These are phyloP conservation scores for Claviceps arundinis DNA, from an alignment of 2,329 filamentous ascomycete species.

Conservation along the genomic window DNA sequence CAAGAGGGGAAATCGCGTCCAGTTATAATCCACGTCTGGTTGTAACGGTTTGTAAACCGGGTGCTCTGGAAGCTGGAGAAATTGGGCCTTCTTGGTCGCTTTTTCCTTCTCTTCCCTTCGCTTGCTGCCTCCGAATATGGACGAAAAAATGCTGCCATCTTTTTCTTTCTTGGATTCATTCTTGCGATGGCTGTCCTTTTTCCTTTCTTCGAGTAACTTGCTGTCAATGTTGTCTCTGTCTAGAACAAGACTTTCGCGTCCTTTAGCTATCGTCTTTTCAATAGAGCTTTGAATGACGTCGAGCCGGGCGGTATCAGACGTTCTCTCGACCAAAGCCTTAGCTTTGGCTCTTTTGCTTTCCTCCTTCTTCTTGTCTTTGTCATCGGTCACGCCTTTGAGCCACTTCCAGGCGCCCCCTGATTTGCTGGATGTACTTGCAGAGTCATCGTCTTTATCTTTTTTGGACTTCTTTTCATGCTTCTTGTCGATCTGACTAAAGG, in stretches of 20 bases:
- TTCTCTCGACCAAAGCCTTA: conserved; percentile 40
- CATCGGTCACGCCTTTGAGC: conserved; percentile 66
- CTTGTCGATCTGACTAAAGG: conserved; percentile 53
- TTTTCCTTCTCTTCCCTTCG: conserved; percentile 72
- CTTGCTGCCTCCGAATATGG: conserved; percentile 80
- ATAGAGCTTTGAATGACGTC: conserved; percentile 83
- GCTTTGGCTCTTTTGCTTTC: conserved; percentile 56
- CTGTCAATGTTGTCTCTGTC: conserved; percentile 62
- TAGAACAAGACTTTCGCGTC: conserved; percentile 71
- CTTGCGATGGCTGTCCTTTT: conserved; percentile 66
- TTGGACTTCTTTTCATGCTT: conserved; percentile 63
- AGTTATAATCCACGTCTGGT: conserved; percentile 88
- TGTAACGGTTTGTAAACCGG: conserved; percentile 56
- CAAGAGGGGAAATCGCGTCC: conserved; percentile 87
- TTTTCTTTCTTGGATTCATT: conserved; percentile 79
- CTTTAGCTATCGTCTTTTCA: conserved; percentile 50
- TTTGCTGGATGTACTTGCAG: conserved; percentile 51
- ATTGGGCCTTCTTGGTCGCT: conserved; percentile 58
- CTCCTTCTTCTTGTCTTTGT: conserved; percentile 46
- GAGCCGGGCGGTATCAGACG: conserved; percentile 67
- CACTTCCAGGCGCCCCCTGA: conserved; percentile 58
- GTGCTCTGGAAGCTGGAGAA: conserved; percentile 69
- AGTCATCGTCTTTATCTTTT: conserved; percentile 54
- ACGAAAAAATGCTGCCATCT: conserved; percentile 84
- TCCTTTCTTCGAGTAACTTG: conserved; percentile 68